Evolutionary conservation across 179 eudicot genomes (phyloP).

Genomic region (Vitellaria paradoxa): DNA sequence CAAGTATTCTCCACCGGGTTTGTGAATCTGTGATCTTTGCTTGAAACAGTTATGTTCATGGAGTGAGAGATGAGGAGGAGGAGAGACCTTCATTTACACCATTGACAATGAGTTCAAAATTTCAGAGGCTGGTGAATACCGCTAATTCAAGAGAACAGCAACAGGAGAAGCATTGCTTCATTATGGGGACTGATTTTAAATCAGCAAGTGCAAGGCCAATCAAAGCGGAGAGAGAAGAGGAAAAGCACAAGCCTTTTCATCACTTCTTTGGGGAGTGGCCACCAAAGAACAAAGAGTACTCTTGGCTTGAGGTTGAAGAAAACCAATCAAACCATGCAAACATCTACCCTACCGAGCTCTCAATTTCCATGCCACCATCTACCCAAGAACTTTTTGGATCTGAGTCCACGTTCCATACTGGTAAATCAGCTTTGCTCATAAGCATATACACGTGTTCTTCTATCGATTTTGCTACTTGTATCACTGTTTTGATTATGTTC

Average conservation of each 20-base stretch:
- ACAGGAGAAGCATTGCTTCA: constrained; percentile 31
- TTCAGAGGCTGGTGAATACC: constrained; percentile 16
- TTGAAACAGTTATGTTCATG: constrained; percentile 33
- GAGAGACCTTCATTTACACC: constrained; percentile 27
- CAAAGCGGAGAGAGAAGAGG: constrained; percentile 27
- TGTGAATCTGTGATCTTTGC: not conserved
- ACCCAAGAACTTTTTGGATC: constrained; percentile 13
- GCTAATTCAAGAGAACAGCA: constrained; percentile 16
- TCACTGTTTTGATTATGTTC: too few species aligned
- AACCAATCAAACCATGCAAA: not conserved
- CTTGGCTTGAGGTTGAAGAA: constrained; percentile 38
- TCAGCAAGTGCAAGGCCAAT: constrained; percentile 25
- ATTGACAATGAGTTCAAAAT: not conserved
- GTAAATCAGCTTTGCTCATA: not conserved
- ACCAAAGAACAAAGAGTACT: constrained; percentile 29
- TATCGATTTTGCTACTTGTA: too few species aligned
- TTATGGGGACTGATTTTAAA: constrained; percentile 49
- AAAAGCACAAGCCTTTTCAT: constrained; percentile 44
- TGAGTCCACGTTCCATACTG: constrained; percentile 1
- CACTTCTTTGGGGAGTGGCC: constrained; percentile 65
- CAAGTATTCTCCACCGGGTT: not conserved
- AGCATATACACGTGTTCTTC: too few species aligned
- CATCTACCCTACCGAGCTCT: constrained; percentile 46
- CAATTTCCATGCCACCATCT: constrained; percentile 35
- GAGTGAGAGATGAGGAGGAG: constrained; percentile 40